These are phyloP conservation scores for Biscogniauxia sp. DNA, from an alignment of 2,329 filamentous ascomycete genomes.

Conservation along the genomic window DNA sequence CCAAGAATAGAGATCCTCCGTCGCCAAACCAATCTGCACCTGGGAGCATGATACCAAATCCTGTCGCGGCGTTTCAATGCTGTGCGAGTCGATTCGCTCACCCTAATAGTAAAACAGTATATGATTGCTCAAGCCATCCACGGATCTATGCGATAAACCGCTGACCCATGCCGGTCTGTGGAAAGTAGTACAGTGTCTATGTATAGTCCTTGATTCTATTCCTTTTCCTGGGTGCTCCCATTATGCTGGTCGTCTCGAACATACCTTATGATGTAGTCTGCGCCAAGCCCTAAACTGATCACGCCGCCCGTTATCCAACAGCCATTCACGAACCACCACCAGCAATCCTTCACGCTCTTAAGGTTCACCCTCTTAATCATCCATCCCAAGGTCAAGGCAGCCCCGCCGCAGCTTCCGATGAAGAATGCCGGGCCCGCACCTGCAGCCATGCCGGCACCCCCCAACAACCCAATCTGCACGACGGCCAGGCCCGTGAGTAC, in stretches of 20 bases:
- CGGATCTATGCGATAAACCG: background rate
- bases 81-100: background rate
- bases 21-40: conserved; percentile 17
- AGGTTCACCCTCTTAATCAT: conserved; percentile 69
- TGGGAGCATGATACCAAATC: background rate
- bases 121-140: conserved; percentile 1
- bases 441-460: conserved; percentile 64
- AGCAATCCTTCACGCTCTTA: conserved; percentile 65
- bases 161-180: background rate
- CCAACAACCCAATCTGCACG: conserved; percentile 67
- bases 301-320: conserved; percentile 66
- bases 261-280: conserved; percentile 58
- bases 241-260: conserved; percentile 27
- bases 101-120: background rate
- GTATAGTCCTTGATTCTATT: conserved; percentile 1
- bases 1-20: conserved; percentile 35
- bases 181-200: background rate
- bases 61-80: background rate
- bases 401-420: conserved; percentile 64
- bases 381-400: conserved; percentile 55
- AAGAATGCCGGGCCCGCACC: conserved; percentile 71
- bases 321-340: conserved; percentile 76
- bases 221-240: background rate
- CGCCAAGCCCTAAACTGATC: conserved; percentile 56
- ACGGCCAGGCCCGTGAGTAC: conserved; percentile 69